Evolutionary conservation across 495 filamentous ascomycete genomes (phyloP).

Genomic region (Trichoderma orchidacearum): DNA sequence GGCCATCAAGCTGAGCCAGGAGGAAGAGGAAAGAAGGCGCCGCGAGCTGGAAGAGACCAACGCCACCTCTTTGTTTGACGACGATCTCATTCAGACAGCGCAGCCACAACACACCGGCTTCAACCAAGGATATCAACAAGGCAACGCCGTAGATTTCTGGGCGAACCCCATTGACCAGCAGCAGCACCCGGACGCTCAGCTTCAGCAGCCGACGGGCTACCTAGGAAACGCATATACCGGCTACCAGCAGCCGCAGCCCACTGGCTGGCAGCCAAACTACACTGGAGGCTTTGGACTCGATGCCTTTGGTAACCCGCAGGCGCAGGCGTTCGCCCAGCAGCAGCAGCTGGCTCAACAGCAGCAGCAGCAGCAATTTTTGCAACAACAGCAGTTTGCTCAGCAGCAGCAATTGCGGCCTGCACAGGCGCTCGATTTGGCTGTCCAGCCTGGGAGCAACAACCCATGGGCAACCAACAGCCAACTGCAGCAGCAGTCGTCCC

Average conservation of each 20-base stretch:
- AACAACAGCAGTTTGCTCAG: slow-evolving; percentile 24
- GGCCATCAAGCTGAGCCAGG: slow-evolving; percentile 90
- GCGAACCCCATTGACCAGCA: slow-evolving; percentile 76
- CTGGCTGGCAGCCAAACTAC: slow-evolving; percentile 49
- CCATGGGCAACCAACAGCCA: slow-evolving; percentile 48
- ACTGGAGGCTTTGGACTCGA: slow-evolving; percentile 30
- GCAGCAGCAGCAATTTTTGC: slow-evolving; percentile 27
- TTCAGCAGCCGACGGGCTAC: slow-evolving; percentile 71
- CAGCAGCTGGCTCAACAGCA: slow-evolving; percentile 24
- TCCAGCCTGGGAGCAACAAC: slow-evolving; percentile 72
- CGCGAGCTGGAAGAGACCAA: slow-evolving; percentile 86
- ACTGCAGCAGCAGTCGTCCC: slow-evolving; percentile 24
- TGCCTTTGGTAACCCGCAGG: slow-evolving; percentile 56
- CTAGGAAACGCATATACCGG: slow-evolving; percentile 69
- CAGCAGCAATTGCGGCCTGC: slow-evolving; percentile 28
- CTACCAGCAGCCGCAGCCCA: slow-evolving; percentile 47
- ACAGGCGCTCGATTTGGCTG: slow-evolving; percentile 40
- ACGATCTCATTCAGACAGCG: slow-evolving; percentile 45
- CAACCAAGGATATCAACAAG: slow-evolving; percentile 96
- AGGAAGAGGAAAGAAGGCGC: slow-evolving; percentile 77
- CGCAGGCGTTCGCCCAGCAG: slow-evolving; percentile 32
- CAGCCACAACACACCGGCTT: slow-evolving; percentile 72
- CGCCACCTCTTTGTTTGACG: slow-evolving; percentile 75
- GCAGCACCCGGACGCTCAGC: slow-evolving; percentile 50
- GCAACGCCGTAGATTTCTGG: slow-evolving; percentile 87